Evolutionary conservation across 2,329 filamentous ascomycete genomes (phyloP).

Genomic region (Pyrenophora tritici-repentis): DNA sequence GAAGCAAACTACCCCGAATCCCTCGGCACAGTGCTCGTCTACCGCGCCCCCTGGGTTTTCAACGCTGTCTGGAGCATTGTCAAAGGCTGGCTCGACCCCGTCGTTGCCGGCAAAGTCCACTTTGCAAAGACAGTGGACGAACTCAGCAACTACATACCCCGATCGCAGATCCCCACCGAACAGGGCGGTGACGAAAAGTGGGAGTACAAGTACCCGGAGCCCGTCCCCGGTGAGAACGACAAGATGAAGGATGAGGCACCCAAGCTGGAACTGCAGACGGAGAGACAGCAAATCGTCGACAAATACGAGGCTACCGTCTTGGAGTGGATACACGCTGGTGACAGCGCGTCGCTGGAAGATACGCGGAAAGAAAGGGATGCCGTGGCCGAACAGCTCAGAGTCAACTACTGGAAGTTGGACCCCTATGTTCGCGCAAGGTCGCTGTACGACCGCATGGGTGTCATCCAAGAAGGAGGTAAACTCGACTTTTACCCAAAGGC

Average conservation of each 20-base stretch:
- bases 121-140: conserved; percentile 85
- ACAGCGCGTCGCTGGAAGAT: conserved; percentile 45
- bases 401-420: conserved; percentile 88
- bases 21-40: conserved; percentile 85
- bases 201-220: conserved; percentile 82
- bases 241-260: conserved; percentile 67
- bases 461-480: conserved; percentile 69
- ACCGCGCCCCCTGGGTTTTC: conserved; percentile 97
- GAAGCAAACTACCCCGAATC: conserved; percentile 98
- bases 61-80: conserved; percentile 98
- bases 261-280: conserved; percentile 65
- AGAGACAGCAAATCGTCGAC: conserved; percentile 68
- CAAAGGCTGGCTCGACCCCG: conserved; percentile 92
- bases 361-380: conserved; percentile 63
- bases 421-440: conserved; percentile 82
- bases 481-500: conserved; percentile 70
- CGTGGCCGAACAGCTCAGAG: conserved; percentile 66
- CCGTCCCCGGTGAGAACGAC: conserved; percentile 74
- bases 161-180: conserved; percentile 74
- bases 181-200: conserved; percentile 86
- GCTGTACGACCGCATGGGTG: conserved; percentile 80
- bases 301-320: conserved; percentile 76
- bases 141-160: conserved; percentile 75
- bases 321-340: conserved; percentile 70
- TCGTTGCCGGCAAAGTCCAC: conserved; percentile 91